phyloP scores from a whole-genome alignment of 1,284 basidiomycete genomes.

The Malassezia sp. region DNA sequence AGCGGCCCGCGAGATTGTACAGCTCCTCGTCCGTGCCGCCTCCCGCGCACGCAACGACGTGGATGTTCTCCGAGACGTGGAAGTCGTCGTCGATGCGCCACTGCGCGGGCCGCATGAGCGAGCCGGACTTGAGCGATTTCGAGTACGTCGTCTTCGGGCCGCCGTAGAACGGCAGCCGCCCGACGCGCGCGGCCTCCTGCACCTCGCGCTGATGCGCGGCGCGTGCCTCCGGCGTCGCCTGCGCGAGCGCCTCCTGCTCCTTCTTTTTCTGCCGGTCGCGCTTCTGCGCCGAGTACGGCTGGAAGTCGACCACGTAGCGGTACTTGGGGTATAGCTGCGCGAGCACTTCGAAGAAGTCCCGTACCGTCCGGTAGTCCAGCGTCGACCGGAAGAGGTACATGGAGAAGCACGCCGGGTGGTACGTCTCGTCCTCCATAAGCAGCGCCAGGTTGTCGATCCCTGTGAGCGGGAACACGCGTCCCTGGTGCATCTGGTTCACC shows the following conservation, averaged over 20 bases:
- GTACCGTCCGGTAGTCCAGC: constrained; percentile 37
- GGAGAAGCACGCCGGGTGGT: constrained; percentile 43
- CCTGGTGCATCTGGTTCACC: constrained; percentile 11
- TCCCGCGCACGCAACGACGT: constrained; percentile 23
- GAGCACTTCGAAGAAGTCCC: constrained; percentile 40
- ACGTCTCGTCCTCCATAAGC: constrained; percentile 40
- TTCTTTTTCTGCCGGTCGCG: constrained; percentile 16
- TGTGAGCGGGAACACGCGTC: constrained; percentile 27
- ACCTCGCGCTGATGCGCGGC: background rate
- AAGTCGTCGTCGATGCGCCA: constrained; percentile 44
- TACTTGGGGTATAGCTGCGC: constrained; percentile 42
- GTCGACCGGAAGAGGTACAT: constrained; percentile 43
- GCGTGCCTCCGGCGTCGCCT: constrained; percentile 5
- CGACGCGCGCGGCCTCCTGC: constrained; percentile 1
- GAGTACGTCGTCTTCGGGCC: constrained; percentile 32
- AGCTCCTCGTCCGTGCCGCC: constrained; percentile 29
- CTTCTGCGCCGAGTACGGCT: constrained; percentile 28
- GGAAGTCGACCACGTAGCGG: constrained; percentile 38
- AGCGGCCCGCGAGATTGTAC: constrained; percentile 35
- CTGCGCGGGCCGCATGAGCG: constrained; percentile 27
- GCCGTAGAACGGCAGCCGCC: constrained; percentile 15
- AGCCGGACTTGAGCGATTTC: constrained; percentile 34
- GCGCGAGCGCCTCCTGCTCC: constrained; percentile 11
- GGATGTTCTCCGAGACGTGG: constrained; percentile 39
- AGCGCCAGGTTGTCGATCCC: constrained; percentile 44